These are phyloP conservation scores for Platanus orientalis DNA, from an alignment of 164 flowering plant genomes.

Conservation along the genomic window DNA sequence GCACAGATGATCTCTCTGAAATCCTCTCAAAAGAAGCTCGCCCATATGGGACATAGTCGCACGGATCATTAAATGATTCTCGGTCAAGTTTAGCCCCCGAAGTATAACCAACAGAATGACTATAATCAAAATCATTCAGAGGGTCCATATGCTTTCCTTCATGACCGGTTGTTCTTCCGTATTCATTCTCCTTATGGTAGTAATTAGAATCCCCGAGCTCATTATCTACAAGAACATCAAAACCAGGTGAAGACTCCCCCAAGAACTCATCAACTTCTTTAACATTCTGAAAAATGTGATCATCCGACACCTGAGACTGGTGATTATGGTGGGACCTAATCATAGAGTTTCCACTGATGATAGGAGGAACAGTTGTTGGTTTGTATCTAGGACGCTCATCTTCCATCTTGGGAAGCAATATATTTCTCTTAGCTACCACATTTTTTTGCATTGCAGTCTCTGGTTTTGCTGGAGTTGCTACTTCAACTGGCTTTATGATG, in stretches of 20 bases:
- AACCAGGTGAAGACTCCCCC: constrained; percentile 88
- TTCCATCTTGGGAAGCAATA: constrained; percentile 12
- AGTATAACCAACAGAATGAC: constrained; percentile 37
- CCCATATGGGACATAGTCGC: constrained; percentile 46
- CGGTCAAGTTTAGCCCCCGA: constrained; percentile 38
- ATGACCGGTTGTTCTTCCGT: constrained; percentile 34
- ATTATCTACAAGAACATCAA: constrained; percentile 95
- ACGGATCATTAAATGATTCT: constrained; percentile 36
- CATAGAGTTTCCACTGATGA: constrained; percentile 31
- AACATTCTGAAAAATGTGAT: constrained; percentile 40
- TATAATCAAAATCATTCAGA: constrained; percentile 37
- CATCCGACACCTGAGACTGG: constrained; percentile 33
- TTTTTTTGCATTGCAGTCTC: too few species aligned
- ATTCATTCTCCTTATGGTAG: constrained; percentile 57
- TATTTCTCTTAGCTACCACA: constrained; percentile 17
- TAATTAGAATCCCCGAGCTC: constrained; percentile 55
- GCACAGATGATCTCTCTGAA: constrained; percentile 23
- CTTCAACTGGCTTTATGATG: constrained; percentile 29
- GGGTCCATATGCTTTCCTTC: constrained; percentile 40
- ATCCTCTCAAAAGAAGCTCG: constrained; percentile 30
- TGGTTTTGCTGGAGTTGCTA: constrained; percentile 20
- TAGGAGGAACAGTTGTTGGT: constrained; percentile 19
- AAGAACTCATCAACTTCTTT: constrained; percentile 65
- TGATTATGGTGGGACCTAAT: constrained; percentile 28
- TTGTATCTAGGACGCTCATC: constrained; percentile 33